Conservation (phyloP, 225 moss, liverwort and hornwort species). For the Bryum argenteum region DNA sequence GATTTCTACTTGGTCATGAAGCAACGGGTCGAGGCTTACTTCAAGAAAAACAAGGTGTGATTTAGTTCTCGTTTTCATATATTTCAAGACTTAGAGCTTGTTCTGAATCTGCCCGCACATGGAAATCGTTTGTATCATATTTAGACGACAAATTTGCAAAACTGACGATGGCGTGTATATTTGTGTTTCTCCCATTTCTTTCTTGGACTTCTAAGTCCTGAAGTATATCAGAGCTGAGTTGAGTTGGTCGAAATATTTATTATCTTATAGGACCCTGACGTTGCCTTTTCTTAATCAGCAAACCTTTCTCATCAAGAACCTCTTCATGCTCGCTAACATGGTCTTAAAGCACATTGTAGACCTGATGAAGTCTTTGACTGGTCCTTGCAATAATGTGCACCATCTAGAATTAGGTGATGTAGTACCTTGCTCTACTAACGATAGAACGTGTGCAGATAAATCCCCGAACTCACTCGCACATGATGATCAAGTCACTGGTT, state of each 20-base stretch:
- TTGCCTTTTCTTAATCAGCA: not conserved
- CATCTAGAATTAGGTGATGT: not conserved
- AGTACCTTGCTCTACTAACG: not conserved
- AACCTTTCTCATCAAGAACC: not conserved
- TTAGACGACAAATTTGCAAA: not conserved
- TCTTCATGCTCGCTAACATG: not conserved
- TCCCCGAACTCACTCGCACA: slow-evolving; percentile 88
- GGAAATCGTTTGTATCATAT: not conserved
- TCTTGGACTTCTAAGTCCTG: not conserved
- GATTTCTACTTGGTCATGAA: slow-evolving; percentile 83
- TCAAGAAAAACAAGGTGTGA: slow-evolving; percentile 75
- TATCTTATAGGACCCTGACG: not conserved
- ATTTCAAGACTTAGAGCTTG: not conserved
- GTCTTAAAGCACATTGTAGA: not conserved
- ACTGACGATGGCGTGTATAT: not conserved
- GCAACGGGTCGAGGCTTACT: slow-evolving; percentile 92
- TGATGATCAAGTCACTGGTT: slow-evolving; percentile 75
- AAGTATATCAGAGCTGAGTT: not conserved
- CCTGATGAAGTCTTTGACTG: not conserved
- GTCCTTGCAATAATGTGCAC: not conserved
- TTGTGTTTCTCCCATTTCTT: not conserved
- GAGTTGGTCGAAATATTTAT: not conserved
- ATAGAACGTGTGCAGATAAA: slow-evolving; percentile 64
- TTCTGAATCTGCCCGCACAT: not conserved
- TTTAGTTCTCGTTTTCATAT: not conserved